Conservation (phyloP, 208 protist genomes). For the Acanthamoeba castellanii region DNA sequence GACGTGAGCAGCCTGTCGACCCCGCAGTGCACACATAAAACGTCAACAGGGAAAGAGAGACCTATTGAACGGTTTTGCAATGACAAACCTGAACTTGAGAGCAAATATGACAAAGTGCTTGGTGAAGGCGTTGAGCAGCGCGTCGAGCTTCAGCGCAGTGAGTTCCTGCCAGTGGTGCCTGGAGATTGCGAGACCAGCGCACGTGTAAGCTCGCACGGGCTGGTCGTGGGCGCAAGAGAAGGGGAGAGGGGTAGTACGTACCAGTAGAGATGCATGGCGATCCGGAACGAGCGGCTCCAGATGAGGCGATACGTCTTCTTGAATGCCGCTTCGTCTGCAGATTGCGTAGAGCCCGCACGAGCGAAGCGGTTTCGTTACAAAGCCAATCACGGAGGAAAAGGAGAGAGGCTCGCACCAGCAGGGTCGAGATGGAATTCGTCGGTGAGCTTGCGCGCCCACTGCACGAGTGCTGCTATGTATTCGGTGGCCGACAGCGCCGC, state of each 20-base stretch:
- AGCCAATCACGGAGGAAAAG: background rate
- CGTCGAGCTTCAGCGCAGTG: background rate
- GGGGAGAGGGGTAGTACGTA: background rate
- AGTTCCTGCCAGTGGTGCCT: background rate
- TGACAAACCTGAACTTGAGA: background rate
- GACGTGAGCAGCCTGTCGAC: constrained; percentile 1
- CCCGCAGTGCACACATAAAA: background rate
- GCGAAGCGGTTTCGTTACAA: too few relatives aligned
- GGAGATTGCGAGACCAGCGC: background rate
- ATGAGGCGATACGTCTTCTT: constrained; percentile 46
- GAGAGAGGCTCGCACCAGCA: background rate
- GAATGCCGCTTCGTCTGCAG: constrained; percentile 3
- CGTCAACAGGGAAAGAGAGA: background rate
- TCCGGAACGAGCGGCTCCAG: constrained; percentile 18
- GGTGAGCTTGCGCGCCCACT: constrained; percentile 23
- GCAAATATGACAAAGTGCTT: constrained; percentile 41
- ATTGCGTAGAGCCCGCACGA: background rate
- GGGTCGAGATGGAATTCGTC: background rate
- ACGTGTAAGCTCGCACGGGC: background rate
- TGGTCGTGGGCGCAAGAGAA: background rate
- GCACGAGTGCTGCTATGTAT: background rate
- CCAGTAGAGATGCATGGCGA: constrained; percentile 39
- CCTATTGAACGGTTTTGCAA: background rate
- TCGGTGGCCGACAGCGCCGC: background rate
- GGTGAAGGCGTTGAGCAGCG: constrained; percentile 35